Percentiles rank a stretch among this genome's conserved stretches.
Evolutionary conservation across 805 yeast genomes (phyloP).

Genomic region (Candida fluviatilis): DNA sequence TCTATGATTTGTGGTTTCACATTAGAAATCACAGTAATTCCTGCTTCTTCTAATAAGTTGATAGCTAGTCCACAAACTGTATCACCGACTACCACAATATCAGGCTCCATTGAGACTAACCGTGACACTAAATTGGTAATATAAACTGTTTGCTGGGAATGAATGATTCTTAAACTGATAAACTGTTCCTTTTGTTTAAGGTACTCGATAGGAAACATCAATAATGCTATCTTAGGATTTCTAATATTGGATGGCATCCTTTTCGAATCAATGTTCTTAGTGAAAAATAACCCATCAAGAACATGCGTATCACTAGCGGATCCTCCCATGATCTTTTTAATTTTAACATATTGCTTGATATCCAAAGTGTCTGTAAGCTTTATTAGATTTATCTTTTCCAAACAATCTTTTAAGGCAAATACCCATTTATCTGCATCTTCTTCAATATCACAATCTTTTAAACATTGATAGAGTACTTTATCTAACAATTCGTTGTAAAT

Average conservation of each 20-base stretch:
- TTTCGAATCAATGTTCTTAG: conserved; percentile 77
- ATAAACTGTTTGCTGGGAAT: conserved; percentile 85
- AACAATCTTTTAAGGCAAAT: conserved; percentile 42
- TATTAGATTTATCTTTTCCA: conserved; percentile 54
- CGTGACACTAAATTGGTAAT: conserved; percentile 77
- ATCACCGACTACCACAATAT: conserved; percentile 71
- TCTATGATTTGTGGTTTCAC: conserved; percentile 79
- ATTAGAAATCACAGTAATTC: conserved; percentile 76
- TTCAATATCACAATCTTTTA: conserved; percentile 56
- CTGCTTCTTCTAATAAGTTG: conserved; percentile 63
- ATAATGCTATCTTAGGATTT: conserved; percentile 72
- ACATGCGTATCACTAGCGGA: conserved; percentile 52
- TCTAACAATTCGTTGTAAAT: conserved; percentile 42
- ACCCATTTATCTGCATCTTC: conserved; percentile 56
- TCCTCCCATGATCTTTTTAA: conserved; percentile 83
- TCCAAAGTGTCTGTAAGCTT: conserved; percentile 75
- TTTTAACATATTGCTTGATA: conserved; percentile 81
- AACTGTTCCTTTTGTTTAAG: conserved; percentile 72
- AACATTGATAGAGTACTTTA: conserved; percentile 53
- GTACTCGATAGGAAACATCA: conserved; percentile 89
- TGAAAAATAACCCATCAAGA: conserved; percentile 78
- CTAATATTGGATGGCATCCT: conserved; percentile 63
- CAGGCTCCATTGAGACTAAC: conserved; percentile 72
- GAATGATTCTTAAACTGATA: conserved; percentile 75
- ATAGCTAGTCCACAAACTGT: conserved; percentile 81